Conservation (phyloP, 306 rosid genomes). For the Acacia confusa region DNA sequence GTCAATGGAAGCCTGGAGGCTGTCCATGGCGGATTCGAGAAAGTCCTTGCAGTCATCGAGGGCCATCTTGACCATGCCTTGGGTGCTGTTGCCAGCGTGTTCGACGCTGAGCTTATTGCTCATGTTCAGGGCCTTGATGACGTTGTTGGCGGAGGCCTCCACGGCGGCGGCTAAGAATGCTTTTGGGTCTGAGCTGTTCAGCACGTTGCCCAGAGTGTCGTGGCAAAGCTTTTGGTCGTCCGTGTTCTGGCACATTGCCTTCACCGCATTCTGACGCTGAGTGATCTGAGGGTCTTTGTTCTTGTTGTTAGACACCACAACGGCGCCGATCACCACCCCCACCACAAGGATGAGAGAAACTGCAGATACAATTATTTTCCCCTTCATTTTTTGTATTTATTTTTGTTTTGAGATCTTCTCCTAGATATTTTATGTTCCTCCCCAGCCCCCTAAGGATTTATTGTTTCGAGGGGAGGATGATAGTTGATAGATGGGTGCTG, state of each 20-base stretch:
- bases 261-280: constrained; percentile 33
- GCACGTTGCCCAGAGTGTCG: constrained; percentile 34
- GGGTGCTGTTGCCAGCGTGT: not conserved
- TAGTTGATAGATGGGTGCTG: not conserved
- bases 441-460: not conserved
- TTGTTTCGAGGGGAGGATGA: not conserved
- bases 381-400: constrained; percentile 26
- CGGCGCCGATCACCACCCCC: constrained; percentile 59
- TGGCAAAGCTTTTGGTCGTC: constrained; percentile 49
- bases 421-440: not conserved
- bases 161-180: constrained; percentile 43
- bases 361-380: constrained; percentile 44
- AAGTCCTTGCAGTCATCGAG: constrained; percentile 64
- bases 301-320: constrained; percentile 34
- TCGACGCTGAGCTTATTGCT: constrained; percentile 37
- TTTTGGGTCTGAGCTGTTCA: constrained; percentile 35
- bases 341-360: constrained; percentile 63
- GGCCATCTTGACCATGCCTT: constrained; percentile 42
- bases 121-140: constrained; percentile 52
- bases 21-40: constrained; percentile 40
- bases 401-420: not conserved
- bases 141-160: constrained; percentile 36
- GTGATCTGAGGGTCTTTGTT: not conserved
- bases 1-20: constrained; percentile 34
- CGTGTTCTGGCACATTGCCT: constrained; percentile 41